These are phyloP conservation scores for Amphibolis antarctica DNA, from an alignment of 106 monocot genomes.

Conservation along the genomic window DNA sequence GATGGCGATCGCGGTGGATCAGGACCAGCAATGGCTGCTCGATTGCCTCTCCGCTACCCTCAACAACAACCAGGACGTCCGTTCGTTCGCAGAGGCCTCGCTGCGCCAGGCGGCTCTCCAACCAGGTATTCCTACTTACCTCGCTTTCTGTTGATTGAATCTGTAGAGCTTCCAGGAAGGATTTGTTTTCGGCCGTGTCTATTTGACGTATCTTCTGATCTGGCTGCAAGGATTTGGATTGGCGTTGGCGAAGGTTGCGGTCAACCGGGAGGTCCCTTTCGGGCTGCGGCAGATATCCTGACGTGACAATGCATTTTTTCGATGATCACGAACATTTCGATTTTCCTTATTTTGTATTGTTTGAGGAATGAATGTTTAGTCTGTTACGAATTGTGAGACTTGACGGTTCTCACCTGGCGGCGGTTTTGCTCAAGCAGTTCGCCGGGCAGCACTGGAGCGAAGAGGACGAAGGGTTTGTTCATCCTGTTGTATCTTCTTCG, in stretches of 20 bases:
- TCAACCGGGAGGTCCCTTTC: slow-evolving; percentile 63
- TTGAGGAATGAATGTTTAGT: not conserved
- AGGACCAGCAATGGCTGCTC: slow-evolving; percentile 86
- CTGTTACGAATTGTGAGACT: slow-evolving; percentile 14
- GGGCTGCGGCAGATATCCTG: slow-evolving; percentile 98
- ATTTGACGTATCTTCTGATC: not conserved
- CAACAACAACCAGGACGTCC: slow-evolving; percentile 56
- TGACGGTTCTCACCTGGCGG: slow-evolving; percentile 67
- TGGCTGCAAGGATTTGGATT: slow-evolving; percentile 55
- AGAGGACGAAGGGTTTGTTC: slow-evolving; percentile 68
- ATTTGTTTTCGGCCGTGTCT: not conserved
- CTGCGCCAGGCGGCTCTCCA: slow-evolving; percentile 81
- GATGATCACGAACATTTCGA: not conserved
- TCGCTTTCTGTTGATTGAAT: not conserved
- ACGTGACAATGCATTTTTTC: not conserved
- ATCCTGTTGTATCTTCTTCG: slow-evolving; percentile 56
- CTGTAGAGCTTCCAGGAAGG: not conserved
- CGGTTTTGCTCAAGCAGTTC: slow-evolving; percentile 89
- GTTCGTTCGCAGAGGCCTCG: slow-evolving; percentile 88
- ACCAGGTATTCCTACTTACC: slow-evolving; percentile 30
- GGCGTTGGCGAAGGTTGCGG: slow-evolving; percentile 61
- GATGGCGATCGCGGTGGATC: slow-evolving; percentile 26
- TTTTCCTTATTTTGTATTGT: not conserved
- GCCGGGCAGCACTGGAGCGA: slow-evolving; percentile 96
- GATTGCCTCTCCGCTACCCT: slow-evolving; percentile 83